Base-by-base conservation (phyloP, 805 yeast species). In the Wickerhamomyces xylosicus region DNA sequence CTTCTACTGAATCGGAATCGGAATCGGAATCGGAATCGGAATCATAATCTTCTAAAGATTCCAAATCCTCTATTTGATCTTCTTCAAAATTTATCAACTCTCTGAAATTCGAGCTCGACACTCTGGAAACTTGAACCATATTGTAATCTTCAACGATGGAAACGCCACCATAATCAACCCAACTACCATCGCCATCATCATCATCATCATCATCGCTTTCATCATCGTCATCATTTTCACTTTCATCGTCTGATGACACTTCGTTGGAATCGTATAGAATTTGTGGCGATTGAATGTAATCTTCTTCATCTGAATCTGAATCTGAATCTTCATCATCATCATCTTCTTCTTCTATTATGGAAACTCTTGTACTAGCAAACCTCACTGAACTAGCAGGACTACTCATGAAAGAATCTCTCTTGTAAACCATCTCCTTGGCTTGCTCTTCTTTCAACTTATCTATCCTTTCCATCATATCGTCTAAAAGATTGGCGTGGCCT, bases 401-500 rank as follows among this genome's bases (percentile, higher is more conserved):
- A 37, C 11, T 38, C n/a, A 13, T 39, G 34, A 15, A 34, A 41
- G 32, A 38, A 38, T 8, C 36, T 32, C 15, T 35, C n/a, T 20
- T 43, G 42, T 9, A 41, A 37, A 19, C 40, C 35, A 34, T 33
- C 33, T 32, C 43, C 36, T 37, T 43, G 43, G 31, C 18, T 43
- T 31, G 10, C 11, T 38, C 35, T 25, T 20, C 19, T 33, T 46
- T 43, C 29, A 43, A 47, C n/a, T 40, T 34, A 15, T 47, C 48
- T 29, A 54, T 52, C 17, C 19, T 41, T 11, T 51, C 58, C 50
- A 51, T 45, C 6, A 54, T 34, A 34, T 47, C 38, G 27, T 54
- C 58, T 5, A 54, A 37, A 27, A 54, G 25, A 37, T 54, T 54
- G 5, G 58, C 58, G 41, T 54, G 58, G 14, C 47, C 44, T 2